Percentiles rank a stretch among this genome's conserved stretches.
These are phyloP conservation scores for Rhizophagus prolifer DNA, from an alignment of 192 early-diverging fungal species.

Conservation along the genomic window DNA sequence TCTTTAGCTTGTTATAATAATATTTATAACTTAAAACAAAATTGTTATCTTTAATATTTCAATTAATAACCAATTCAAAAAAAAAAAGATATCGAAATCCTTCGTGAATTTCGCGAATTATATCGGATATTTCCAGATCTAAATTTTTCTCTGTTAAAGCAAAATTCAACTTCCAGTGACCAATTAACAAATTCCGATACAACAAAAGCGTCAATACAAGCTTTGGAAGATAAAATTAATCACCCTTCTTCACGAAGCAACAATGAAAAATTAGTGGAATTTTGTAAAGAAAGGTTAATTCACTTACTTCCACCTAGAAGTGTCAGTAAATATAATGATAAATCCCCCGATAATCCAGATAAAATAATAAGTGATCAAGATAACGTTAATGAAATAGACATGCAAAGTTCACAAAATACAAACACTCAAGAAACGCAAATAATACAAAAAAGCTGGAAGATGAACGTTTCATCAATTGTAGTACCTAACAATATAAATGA, in stretches of 20 bases:
- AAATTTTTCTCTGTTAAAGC: neutral
- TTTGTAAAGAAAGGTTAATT: neutral
- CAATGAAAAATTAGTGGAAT: neutral
- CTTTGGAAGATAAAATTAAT: slow-evolving; percentile 1
- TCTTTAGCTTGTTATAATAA: neutral
- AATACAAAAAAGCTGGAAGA: neutral
- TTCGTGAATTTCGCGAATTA: slow-evolving; percentile 1
- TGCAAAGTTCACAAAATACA: neutral
- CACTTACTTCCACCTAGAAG: neutral
- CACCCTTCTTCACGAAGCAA: slow-evolving; percentile 3
- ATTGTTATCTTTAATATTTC: neutral
- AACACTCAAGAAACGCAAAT: neutral
- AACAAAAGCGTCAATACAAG: slow-evolving; percentile 3
- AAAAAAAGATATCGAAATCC: slow-evolving; percentile 10
- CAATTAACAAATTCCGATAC: neutral
- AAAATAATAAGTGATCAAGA: neutral
- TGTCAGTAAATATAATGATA: neutral
- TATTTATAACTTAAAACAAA: neutral
- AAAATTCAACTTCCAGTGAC: neutral
- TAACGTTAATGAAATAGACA: neutral
- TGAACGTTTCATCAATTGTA: neutral
- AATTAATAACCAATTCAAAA: neutral
- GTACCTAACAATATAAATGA: neutral
- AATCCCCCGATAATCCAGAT: neutral
- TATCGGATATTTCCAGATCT: neutral